Percentiles rank a stretch among this genome's conserved stretches.
Conservation (phyloP, 108 stramenopile genomes). For the Aurantiochytrium sp. region DNA sequence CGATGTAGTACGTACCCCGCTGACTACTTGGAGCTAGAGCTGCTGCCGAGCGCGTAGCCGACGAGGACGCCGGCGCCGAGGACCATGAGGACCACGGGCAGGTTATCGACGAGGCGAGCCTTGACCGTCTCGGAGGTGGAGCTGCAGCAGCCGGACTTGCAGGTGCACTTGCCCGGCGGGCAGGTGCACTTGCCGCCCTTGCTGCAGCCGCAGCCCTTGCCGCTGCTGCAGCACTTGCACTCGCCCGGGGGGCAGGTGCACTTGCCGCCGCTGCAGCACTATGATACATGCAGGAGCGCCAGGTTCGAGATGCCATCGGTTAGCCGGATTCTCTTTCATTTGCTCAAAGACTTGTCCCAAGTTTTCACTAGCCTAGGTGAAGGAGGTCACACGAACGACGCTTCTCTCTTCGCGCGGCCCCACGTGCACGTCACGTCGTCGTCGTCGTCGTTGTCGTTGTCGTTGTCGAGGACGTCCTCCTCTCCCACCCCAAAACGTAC, state of each 20-base stretch:
- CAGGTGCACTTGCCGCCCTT: background rate
- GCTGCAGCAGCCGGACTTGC: background rate
- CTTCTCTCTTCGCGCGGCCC: too few species aligned
- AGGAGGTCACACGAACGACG: too few species aligned
- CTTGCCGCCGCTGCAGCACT: slow-evolving; percentile 25
- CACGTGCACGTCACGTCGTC: too few species aligned
- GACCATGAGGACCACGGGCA: background rate
- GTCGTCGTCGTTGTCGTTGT: too few species aligned
- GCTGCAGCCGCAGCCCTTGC: background rate
- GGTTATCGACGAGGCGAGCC: slow-evolving; percentile 13
- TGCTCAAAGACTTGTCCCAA: too few species aligned
- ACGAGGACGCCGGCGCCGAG: slow-evolving; percentile 27
- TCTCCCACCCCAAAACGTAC: too few species aligned
- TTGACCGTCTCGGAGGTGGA: background rate
- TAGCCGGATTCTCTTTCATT: too few species aligned
- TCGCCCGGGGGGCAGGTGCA: slow-evolving; percentile 25
- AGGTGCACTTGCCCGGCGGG: background rate
- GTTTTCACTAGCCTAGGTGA: too few species aligned
- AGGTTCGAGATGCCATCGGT: too few species aligned
- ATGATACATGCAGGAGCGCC: background rate
- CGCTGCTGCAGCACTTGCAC: slow-evolving; percentile 4
- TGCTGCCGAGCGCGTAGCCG: slow-evolving; percentile 27
- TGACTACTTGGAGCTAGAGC: background rate
- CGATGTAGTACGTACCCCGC: too few species aligned
- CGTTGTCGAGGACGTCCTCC: too few species aligned